Percentiles rank a stretch among this genome's conserved stretches.
Conservation (phyloP, 768 basidiomycete genomes). For the Clitopilus hobsonii region DNA sequence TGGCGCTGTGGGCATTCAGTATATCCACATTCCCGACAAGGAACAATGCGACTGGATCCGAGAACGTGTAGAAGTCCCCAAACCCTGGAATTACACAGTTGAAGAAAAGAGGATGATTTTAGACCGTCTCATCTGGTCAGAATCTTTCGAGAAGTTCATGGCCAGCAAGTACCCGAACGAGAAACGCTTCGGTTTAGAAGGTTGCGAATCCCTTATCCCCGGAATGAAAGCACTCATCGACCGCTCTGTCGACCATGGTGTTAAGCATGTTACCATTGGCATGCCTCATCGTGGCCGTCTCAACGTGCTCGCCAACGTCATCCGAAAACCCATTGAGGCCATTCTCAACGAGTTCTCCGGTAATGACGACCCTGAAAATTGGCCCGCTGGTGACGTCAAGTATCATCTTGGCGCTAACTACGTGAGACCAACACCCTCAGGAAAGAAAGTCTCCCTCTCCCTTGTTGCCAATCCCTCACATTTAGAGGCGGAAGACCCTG, state of each 20-base stretch:
- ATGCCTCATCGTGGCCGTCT: slow-evolving; percentile 99
- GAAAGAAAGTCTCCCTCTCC: slow-evolving; percentile 96
- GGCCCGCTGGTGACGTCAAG: slow-evolving; percentile 95
- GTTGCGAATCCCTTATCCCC: slow-evolving; percentile 94
- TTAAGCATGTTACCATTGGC: slow-evolving; percentile 94
- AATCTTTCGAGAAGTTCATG: slow-evolving; percentile 98
- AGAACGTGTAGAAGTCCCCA: slow-evolving; percentile 90
- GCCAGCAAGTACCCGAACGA: slow-evolving; percentile 99
- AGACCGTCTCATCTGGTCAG: slow-evolving; percentile 99
- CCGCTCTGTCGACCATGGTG: slow-evolving; percentile 93
- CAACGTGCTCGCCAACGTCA: slow-evolving; percentile 97
- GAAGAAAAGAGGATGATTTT: slow-evolving; percentile 99
- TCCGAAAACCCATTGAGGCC: slow-evolving; percentile 96
- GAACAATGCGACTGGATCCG: slow-evolving; percentile 99
- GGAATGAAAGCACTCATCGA: slow-evolving; percentile 99
- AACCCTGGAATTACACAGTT: slow-evolving; percentile 95
- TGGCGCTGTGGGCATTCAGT: slow-evolving; percentile 85
- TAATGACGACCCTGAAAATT: slow-evolving; percentile 61
- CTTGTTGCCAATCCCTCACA: slow-evolving; percentile 99
- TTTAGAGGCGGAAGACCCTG: slow-evolving; percentile 93
- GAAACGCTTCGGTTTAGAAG: slow-evolving; percentile 98
- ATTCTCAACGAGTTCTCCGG: slow-evolving; percentile 97
- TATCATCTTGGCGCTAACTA: slow-evolving; percentile 99
- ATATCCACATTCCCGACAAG: slow-evolving; percentile 95
- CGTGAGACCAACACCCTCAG: slow-evolving; percentile 94